These are phyloP conservation scores for Chamaenerion angustifolium DNA, from an alignment of 345 rosid genomes.

Conservation along the genomic window DNA sequence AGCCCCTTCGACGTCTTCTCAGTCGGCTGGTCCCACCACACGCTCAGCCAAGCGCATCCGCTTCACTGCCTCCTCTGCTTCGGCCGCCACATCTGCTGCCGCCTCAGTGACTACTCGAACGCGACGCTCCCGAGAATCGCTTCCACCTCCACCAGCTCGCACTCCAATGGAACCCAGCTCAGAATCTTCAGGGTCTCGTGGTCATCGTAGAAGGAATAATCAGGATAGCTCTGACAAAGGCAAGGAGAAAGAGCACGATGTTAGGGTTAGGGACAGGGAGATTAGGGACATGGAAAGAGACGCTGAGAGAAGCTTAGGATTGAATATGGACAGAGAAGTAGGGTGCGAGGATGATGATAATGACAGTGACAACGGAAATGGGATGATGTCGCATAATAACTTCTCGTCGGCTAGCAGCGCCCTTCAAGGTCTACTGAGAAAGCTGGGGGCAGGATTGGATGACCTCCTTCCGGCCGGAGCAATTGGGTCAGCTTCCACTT, in stretches of 20 bases:
- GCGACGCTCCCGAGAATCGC: slow-evolving; percentile 9
- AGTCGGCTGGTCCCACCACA: slow-evolving; percentile 45
- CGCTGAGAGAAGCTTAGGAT: slow-evolving; percentile 24
- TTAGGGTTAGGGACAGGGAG: slow-evolving; percentile 37
- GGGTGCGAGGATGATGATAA: slow-evolving; percentile 68
- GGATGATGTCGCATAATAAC: slow-evolving; percentile 60
- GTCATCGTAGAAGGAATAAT: slow-evolving; percentile 41
- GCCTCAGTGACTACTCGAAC: slow-evolving; percentile 3
- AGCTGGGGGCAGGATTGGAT: slow-evolving; percentile 94
- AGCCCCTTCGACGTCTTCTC: slow-evolving; percentile 73
- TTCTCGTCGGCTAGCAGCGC: slow-evolving; percentile 93
- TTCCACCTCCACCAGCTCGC: slow-evolving; percentile 12
- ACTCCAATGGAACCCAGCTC: slow-evolving; percentile 63
- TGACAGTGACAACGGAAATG: slow-evolving; percentile 75
- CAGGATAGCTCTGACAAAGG: slow-evolving; percentile 52
- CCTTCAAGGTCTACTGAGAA: slow-evolving; percentile 76
- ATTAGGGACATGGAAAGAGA: slow-evolving; percentile 22
- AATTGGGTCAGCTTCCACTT: slow-evolving; percentile 70
- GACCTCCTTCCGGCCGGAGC: slow-evolving; percentile 79
- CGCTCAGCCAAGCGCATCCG: slow-evolving; percentile 75
- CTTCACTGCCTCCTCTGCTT: slow-evolving; percentile 26
- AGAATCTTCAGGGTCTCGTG: slow-evolving; percentile 68
- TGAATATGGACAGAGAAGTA: slow-evolving; percentile 47
- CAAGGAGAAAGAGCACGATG: slow-evolving; percentile 86
- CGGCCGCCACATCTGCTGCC: slow-evolving; percentile 11